Evolutionary conservation across 1,284 basidiomycete species (phyloP), one percentile per base, ranked within the genome.

Genomic region (Malassezia slooffiae): DNA sequence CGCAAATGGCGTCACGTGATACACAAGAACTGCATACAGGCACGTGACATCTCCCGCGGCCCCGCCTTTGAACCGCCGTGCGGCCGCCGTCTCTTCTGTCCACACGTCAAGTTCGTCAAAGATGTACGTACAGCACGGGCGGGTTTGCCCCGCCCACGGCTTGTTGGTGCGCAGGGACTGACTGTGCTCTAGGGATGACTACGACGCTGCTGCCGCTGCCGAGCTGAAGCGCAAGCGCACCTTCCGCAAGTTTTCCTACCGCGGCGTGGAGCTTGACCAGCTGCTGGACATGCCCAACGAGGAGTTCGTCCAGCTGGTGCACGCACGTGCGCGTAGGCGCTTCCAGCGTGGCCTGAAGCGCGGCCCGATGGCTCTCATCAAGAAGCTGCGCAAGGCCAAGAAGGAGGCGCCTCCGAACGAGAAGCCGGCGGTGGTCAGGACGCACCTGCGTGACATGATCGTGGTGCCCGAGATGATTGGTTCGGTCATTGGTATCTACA

Each of bases 381-480:
- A 97, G 80, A 96, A 97, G 76, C 79, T 99, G 61, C 85, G 93
- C 73, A 95, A 93, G 75, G 87, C 93, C 57, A 97, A 97, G 82
- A 95, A 91, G 77, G 90, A 96, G 75, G 87, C 89, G 33, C 85
- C 79, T 51, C 85, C 91, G 67, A 95, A 95, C 76, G 87, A 96
- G 77, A 97, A 99, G 79, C 93, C 93, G 54, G 79, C 85, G 43
- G 85, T 89, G 62, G 89, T 99, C 72, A 97, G 96, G 80, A 99
- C 93, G 45, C 93, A 99, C 76, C 78, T 97, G 62, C 88, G 91
- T 71, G 83, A 97, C 77, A 97, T 99, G 91, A 90, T 96, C 74
- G 82, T 97, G 72, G 91, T 97, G 54, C 93, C 91, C 46, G 91
- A 99, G 78, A 97, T 99, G 93, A 95, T 97, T 73, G 91, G 91